A percentile compares a stretch with the other conserved stretches of the same genome.
Conservation (phyloP, 306 rosid species). For the Trifolium pratense region DNA sequence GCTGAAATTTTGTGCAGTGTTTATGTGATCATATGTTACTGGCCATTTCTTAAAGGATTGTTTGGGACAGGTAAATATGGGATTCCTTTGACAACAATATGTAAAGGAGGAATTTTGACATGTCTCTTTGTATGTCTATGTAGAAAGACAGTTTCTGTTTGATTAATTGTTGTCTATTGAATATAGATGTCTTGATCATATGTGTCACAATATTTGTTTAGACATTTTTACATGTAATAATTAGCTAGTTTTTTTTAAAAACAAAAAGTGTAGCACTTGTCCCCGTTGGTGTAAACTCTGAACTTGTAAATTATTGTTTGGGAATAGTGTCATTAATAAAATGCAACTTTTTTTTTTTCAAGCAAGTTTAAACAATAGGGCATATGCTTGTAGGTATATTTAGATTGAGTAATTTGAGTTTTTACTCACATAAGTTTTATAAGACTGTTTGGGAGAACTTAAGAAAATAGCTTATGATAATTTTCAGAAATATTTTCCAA, state of each 20-base stretch:
- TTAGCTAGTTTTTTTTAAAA: no score
- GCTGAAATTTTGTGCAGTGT: slow-evolving; percentile 54
- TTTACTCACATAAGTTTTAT: no score
- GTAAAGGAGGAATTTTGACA: slow-evolving; percentile 51
- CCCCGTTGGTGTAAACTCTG: no score
- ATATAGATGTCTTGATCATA: background rate
- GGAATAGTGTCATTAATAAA: no score
- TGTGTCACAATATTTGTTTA: background rate
- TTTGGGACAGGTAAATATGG: slow-evolving; percentile 64
- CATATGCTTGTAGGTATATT: no score
- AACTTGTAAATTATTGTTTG: background rate
- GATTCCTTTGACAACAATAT: slow-evolving; percentile 56
- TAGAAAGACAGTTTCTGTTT: slow-evolving; percentile 2
- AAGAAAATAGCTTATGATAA: no score
- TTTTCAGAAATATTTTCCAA: no score
- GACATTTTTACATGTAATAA: background rate
- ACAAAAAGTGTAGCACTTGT: background rate
- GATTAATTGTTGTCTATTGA: slow-evolving; percentile 6
- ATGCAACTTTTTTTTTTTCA: background rate
- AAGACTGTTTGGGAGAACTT: no score
- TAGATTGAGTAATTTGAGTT: no score
- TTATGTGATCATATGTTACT: slow-evolving; percentile 53
- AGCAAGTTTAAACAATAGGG: no score
- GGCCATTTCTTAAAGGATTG: slow-evolving; percentile 68
- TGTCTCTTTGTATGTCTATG: slow-evolving; percentile 51